Conservation (phyloP, 495 filamentous ascomycete genomes). For the Penicillium mononematosum region DNA sequence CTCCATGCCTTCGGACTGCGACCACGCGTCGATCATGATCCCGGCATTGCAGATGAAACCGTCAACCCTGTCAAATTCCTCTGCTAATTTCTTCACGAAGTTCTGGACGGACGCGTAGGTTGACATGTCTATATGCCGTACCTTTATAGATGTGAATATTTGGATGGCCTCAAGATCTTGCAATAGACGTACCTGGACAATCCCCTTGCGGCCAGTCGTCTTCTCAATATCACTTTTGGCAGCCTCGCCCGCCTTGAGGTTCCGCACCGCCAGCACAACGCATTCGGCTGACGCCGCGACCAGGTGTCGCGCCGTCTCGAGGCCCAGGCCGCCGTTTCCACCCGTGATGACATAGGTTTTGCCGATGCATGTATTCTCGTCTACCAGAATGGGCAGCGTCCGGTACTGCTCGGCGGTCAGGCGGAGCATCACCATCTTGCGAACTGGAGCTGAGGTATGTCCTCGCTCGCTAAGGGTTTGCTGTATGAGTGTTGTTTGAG, state of each 20-base stretch:
- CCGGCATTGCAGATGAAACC: constrained; percentile 21
- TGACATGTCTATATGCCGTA: constrained; percentile 20
- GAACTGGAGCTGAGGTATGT: background rate
- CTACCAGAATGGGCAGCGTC: background rate
- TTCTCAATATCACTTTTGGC: constrained; percentile 30
- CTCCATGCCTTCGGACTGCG: constrained; percentile 10
- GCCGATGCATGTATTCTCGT: constrained; percentile 9
- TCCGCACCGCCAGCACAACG: constrained; percentile 53
- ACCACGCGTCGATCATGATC: constrained; percentile 3
- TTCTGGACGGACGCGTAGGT: constrained; percentile 24
- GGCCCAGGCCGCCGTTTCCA: constrained; percentile 32
- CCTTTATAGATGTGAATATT: constrained; percentile 18
- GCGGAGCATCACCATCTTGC: constrained; percentile 1
- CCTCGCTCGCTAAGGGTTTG: background rate
- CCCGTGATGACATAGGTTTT: constrained; percentile 33
- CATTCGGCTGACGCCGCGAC: constrained; percentile 26
- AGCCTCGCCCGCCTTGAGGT: constrained; percentile 37
- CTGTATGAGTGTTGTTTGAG: no score
- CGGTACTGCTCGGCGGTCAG: background rate
- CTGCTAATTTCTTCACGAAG: constrained; percentile 22
- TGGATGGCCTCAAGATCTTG: background rate
- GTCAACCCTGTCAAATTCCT: constrained; percentile 17
- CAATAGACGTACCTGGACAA: background rate
- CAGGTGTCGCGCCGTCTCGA: constrained; percentile 28
- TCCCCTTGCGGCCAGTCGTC: constrained; percentile 13